Evolutionary conservation across 345 rosid genomes (phyloP).

Genomic region (Chamaenerion angustifolium): DNA sequence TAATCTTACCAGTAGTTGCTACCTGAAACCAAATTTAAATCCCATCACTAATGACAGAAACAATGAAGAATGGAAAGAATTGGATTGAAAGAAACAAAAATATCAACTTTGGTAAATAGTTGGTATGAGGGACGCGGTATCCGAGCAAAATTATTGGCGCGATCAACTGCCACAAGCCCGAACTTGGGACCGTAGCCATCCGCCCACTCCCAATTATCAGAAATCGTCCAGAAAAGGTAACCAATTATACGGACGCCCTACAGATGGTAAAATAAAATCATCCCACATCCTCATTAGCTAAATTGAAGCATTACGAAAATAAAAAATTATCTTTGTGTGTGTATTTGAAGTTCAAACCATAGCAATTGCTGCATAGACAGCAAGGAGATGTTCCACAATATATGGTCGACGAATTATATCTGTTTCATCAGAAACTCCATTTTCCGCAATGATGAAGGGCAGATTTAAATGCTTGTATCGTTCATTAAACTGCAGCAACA

Average conservation of each 20-base stretch:
- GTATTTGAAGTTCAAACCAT: conserved; percentile 27
- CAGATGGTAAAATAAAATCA: conserved; percentile 7
- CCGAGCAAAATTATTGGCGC: conserved; percentile 56
- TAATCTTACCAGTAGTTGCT: conserved; percentile 49
- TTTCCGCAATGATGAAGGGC: conserved; percentile 80
- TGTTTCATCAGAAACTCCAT: conserved; percentile 79
- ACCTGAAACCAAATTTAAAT: conserved; percentile 28
- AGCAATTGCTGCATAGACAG: conserved; percentile 73
- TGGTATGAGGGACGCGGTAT: conserved; percentile 68
- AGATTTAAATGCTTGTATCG: conserved; percentile 63
- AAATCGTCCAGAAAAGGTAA: conserved; percentile 87
- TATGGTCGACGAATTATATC: conserved; percentile 83
- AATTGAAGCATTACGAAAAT: background rate
- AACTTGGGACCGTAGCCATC: conserved; percentile 98
- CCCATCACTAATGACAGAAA: background rate
- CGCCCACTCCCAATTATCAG: conserved; percentile 99
- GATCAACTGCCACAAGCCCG: conserved; percentile 84
- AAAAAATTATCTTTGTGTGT: conserved; percentile 9
- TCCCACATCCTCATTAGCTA: background rate
- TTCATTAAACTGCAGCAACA: conserved; percentile 67
- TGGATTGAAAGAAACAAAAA: background rate
- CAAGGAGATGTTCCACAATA: conserved; percentile 78
- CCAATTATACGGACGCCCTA: conserved; percentile 89
- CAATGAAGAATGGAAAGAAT: background rate
- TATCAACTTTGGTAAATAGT: conserved; percentile 64